These are phyloP conservation scores for Penicillium brasilianum DNA, from an alignment of 2,329 filamentous ascomycete genomes.

Conservation along the genomic window DNA sequence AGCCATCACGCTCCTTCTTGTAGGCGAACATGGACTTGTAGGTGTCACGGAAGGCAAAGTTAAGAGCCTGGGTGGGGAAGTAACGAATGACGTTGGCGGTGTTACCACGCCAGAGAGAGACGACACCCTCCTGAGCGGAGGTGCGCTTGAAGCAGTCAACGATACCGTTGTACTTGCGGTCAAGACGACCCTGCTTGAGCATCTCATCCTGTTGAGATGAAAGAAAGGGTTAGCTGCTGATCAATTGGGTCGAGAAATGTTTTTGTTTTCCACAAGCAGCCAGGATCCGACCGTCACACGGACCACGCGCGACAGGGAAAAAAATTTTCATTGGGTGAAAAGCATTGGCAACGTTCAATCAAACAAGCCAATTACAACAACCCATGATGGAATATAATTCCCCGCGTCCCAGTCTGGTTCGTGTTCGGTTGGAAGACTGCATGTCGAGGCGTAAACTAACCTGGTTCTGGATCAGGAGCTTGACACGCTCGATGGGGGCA, in stretches of 20 bases:
- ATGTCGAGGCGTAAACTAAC: slow-evolving; percentile 61
- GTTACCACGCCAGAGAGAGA: slow-evolving; percentile 99
- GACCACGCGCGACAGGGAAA: slow-evolving; percentile 8
- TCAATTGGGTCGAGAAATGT: neutral
- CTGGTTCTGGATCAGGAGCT: slow-evolving; percentile 99
- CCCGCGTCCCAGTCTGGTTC: neutral
- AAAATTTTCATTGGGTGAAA: slow-evolving; percentile 25
- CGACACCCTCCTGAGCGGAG: slow-evolving; percentile 85
- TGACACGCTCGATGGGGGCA: slow-evolving; percentile 99
- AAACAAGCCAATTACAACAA: neutral
- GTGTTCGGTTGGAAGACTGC: slow-evolving; percentile 6
- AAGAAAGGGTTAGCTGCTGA: slow-evolving; percentile 20
- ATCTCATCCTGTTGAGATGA: slow-evolving; percentile 86
- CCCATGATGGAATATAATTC: neutral
- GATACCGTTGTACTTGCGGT: slow-evolving; percentile 95
- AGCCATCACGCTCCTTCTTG: slow-evolving; percentile 99
- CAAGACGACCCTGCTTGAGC: slow-evolving; percentile 97
- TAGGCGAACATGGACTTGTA: slow-evolving; percentile 99
- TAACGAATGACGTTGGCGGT: slow-evolving; percentile 99
- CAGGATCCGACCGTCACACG: slow-evolving; percentile 10
- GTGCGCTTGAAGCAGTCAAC: slow-evolving; percentile 94
- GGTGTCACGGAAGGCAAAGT: slow-evolving; percentile 99
- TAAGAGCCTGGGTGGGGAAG: slow-evolving; percentile 99
- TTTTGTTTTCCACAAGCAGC: neutral
- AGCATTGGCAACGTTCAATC: neutral